phyloP scores from a whole-genome alignment of 73 alveolate genomes.

The Urostyla sp. region DNA sequence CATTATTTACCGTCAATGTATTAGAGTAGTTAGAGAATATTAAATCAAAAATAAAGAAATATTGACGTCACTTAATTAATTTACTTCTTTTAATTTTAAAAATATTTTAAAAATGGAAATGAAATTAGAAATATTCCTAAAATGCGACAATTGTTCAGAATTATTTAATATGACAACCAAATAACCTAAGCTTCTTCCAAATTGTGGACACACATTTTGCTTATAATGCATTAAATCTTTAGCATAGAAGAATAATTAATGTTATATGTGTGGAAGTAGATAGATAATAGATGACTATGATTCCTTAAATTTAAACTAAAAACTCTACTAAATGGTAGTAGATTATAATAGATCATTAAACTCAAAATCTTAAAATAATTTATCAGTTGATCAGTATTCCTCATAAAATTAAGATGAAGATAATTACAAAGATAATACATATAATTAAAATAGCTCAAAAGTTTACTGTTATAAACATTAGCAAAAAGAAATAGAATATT shows the following conservation, averaged over 20 bases:
- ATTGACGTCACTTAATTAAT: no score
- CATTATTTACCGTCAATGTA: slow-evolving; percentile 1
- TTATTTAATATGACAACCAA: slow-evolving; percentile 74
- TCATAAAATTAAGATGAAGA: slow-evolving; percentile 32
- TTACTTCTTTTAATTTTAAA: not conserved
- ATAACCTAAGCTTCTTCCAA: slow-evolving; percentile 78
- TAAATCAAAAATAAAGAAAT: no score
- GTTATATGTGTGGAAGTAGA: slow-evolving; percentile 13
- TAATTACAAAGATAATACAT: slow-evolving; percentile 9
- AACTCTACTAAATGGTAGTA: slow-evolving; percentile 37
- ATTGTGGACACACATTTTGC: slow-evolving; percentile 89
- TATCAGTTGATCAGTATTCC: slow-evolving; percentile 5
- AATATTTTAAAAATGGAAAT: not conserved
- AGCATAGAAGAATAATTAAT: not conserved
- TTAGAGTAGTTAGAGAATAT: slow-evolving; percentile 38
- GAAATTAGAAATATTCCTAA: slow-evolving; percentile 46
- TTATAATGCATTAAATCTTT: slow-evolving; percentile 72
- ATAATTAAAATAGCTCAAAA: slow-evolving; percentile 11
- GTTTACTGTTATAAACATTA: slow-evolving; percentile 75
- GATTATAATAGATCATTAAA: not conserved
- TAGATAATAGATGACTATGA: slow-evolving; percentile 24
- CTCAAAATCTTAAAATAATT: not conserved
- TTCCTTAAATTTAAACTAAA: slow-evolving; percentile 40
- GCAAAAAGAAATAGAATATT: slow-evolving; percentile 82
- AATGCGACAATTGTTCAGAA: slow-evolving; percentile 83